phyloP scores from a whole-genome alignment of 148 eudicot genomes.

The Polygonum maritimum region DNA sequence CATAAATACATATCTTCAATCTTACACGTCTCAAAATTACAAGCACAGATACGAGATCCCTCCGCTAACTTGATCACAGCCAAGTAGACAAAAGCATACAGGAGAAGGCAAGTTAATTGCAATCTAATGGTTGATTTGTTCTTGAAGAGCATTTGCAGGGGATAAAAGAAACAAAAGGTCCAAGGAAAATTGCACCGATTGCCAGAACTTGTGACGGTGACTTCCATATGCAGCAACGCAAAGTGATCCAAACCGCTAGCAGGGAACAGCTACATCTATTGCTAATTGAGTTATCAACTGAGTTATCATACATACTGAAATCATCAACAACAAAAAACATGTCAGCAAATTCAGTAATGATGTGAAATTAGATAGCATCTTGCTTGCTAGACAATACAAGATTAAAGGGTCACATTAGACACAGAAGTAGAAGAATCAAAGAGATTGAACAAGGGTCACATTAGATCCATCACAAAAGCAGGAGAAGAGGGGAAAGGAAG shows the following conservation, averaged over 20 bases:
- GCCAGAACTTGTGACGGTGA: background rate
- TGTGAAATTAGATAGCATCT: background rate
- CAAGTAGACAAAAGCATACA: background rate
- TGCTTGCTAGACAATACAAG: background rate
- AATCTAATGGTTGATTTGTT: background rate
- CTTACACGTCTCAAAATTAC: background rate
- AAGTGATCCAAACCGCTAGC: background rate
- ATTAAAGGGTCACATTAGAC: background rate
- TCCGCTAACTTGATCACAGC: background rate
- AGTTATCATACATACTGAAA: slow-evolving; percentile 7
- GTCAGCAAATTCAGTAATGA: background rate
- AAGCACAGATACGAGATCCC: background rate
- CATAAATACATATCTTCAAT: slow-evolving; percentile 3
- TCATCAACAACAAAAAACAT: background rate
- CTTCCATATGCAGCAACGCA: background rate
- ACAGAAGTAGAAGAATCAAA: background rate
- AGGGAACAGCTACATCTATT: background rate
- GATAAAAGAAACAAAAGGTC: background rate
- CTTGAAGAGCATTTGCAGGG: background rate
- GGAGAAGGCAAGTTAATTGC: background rate
- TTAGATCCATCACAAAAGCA: background rate
- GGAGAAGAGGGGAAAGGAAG: background rate
- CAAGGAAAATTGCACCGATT: background rate
- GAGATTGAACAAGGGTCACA: background rate
- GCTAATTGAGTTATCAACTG: background rate